Percentiles rank a stretch among this genome's conserved stretches.
These are phyloP conservation scores for Malassezia brasiliensis DNA, from an alignment of 1,284 basidiomycete genomes.

Conservation along the genomic window DNA sequence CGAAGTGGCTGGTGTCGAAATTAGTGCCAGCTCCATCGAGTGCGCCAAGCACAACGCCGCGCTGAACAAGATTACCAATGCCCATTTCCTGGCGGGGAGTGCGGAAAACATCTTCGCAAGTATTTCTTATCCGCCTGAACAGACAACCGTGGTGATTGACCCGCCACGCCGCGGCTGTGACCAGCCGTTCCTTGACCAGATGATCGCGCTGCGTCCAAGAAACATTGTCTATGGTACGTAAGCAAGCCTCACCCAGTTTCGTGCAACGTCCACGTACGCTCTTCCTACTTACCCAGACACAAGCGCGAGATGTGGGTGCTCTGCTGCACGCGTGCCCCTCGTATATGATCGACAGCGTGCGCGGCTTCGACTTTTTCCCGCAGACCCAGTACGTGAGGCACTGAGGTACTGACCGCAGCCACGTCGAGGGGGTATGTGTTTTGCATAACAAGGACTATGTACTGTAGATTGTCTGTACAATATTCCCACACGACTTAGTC, in stretches of 20 bases:
- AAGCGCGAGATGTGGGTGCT: constrained; percentile 50
- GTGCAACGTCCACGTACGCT: constrained; percentile 62
- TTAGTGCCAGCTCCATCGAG: constrained; percentile 61
- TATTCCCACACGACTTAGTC: neutral
- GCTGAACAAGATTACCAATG: constrained; percentile 57
- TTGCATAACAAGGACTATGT: constrained; percentile 16
- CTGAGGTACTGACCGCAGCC: constrained; percentile 15
- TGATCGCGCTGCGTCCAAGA: constrained; percentile 34
- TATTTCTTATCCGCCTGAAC: constrained; percentile 58
- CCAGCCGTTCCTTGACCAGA: constrained; percentile 42
- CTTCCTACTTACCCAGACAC: constrained; percentile 45
- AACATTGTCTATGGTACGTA: constrained; percentile 34
- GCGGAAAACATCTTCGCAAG: constrained; percentile 54
- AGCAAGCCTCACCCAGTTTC: constrained; percentile 19
- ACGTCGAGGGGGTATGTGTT: constrained; percentile 45
- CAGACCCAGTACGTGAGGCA: constrained; percentile 33
- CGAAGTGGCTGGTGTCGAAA: constrained; percentile 80
- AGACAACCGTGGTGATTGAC: constrained; percentile 55
- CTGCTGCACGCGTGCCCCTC: constrained; percentile 23
- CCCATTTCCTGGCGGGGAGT: constrained; percentile 54
- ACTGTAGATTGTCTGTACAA: neutral
- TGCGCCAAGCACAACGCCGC: constrained; percentile 70
- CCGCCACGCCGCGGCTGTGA: constrained; percentile 17
- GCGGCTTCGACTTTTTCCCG: constrained; percentile 46
- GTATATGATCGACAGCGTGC: constrained; percentile 38